A percentile compares a stretch with the other conserved stretches of the same genome.
These are phyloP conservation scores for Serendipita sp. DNA, from an alignment of 1,284 basidiomycete species.

Conservation along the genomic window DNA sequence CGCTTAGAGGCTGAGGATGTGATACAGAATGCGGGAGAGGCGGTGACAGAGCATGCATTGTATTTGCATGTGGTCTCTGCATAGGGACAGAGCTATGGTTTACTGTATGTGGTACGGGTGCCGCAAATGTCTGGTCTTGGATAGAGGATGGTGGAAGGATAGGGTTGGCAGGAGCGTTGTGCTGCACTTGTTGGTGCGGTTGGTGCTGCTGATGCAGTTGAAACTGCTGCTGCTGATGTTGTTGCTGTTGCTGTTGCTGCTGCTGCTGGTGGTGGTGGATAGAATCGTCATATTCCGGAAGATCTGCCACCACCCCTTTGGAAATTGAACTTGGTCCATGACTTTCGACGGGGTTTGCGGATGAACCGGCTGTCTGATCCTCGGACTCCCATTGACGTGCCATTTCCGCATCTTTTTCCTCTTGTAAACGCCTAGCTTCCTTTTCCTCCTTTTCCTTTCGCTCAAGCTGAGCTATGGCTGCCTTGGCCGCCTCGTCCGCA, in stretches of 20 bases:
- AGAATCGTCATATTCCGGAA: neutral
- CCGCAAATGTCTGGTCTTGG: neutral
- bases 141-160: neutral
- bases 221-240: neutral
- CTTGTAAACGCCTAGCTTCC: neutral
- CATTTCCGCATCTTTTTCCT: conserved; percentile 4
- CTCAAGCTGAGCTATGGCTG: neutral
- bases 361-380: neutral
- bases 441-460: neutral
- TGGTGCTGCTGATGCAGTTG: neutral
- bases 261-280: neutral
- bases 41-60: neutral
- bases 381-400: neutral
- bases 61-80: neutral
- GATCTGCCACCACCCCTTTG: neutral
- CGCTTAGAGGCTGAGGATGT: neutral
- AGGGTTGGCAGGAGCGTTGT: neutral
- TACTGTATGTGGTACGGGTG: no score
- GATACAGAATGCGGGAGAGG: neutral
- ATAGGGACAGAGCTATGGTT: neutral
- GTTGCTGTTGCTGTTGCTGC: neutral
- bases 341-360: neutral
- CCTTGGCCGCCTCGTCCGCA: neutral
- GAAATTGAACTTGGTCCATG: neutral
- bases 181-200: neutral